Evolutionary conservation across 2,329 filamentous ascomycete genomes (phyloP).

Genomic region (Xylaria sp.): DNA sequence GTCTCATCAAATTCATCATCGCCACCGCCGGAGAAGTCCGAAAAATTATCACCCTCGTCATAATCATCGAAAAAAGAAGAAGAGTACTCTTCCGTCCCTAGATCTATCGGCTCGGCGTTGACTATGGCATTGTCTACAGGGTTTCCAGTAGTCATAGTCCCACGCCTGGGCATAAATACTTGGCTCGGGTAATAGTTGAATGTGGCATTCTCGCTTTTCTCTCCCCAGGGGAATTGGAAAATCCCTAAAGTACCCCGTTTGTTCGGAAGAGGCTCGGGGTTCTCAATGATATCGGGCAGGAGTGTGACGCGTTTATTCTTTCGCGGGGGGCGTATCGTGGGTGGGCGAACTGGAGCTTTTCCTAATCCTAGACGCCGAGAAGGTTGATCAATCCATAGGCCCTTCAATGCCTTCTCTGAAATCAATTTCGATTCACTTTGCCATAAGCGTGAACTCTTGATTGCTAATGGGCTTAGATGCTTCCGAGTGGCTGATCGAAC

Average conservation of each 20-base stretch:
- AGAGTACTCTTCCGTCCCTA: conserved; percentile 56
- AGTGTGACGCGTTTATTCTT: conserved; percentile 67
- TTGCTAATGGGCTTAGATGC: conserved; percentile 48
- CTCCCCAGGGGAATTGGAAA: conserved; percentile 75
- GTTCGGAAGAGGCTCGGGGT: conserved; percentile 67
- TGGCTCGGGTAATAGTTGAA: conserved; percentile 53
- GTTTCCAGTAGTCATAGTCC: conserved; percentile 61
- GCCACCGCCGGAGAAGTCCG: conserved; percentile 53
- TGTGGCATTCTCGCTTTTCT: conserved; percentile 67
- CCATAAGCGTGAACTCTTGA: conserved; percentile 56
- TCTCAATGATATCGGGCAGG: conserved; percentile 72
- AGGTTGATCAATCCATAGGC: conserved; percentile 44
- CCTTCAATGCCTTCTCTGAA: conserved; percentile 18
- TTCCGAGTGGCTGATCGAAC: conserved; percentile 54
- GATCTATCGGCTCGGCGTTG: conserved; percentile 51
- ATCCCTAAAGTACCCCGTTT: conserved; percentile 70
- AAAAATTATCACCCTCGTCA: conserved; percentile 57
- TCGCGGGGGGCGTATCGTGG: conserved; percentile 65
- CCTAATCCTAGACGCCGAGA: conserved; percentile 30
- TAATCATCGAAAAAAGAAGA: conserved; percentile 71
- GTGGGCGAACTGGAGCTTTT: conserved; percentile 53
- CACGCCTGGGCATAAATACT: conserved; percentile 61
- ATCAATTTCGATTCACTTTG: conserved; percentile 42
- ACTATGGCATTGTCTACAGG: conserved; percentile 47
- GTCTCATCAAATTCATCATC: conserved; percentile 70